Conservation (phyloP, 306 rosid species). For the Gillenia trifoliata region DNA sequence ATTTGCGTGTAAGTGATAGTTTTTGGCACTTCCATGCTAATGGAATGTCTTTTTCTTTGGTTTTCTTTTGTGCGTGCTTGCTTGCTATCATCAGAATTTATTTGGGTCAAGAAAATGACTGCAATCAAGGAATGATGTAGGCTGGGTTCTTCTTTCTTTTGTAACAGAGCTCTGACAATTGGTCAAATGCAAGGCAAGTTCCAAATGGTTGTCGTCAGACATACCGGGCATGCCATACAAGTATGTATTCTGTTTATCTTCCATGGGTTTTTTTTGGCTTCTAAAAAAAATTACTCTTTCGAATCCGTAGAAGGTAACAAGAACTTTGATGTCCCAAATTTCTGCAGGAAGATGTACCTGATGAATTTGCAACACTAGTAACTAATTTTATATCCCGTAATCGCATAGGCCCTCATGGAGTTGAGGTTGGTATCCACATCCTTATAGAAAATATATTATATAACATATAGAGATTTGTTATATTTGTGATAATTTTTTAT, state of each 20-base stretch:
- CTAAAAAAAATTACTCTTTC: background rate
- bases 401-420: slow-evolving; percentile 77
- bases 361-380: slow-evolving; percentile 68
- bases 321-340: slow-evolving; percentile 2
- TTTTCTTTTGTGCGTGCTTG: background rate
- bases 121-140: background rate
- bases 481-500: background rate
- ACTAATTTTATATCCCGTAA: slow-evolving; percentile 74
- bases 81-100: background rate
- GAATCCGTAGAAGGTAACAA: background rate
- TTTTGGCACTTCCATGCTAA: background rate
- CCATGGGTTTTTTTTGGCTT: background rate
- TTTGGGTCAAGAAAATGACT: background rate
- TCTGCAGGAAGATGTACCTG: slow-evolving; percentile 90
- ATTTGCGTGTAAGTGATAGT: background rate
- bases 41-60: background rate
- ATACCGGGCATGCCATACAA: slow-evolving; percentile 97
- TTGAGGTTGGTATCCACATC: slow-evolving; percentile 57
- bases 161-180: slow-evolving; percentile 77
- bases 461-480: background rate
- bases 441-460: background rate
- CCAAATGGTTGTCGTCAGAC: slow-evolving; percentile 84
- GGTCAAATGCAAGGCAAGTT: slow-evolving; percentile 99
- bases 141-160: slow-evolving; percentile 19
- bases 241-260: slow-evolving; percentile 25